A percentile compares a stretch with the other conserved stretches of the same genome.
Evolutionary conservation across 2,329 filamentous ascomycete genomes (phyloP).

Genomic region (Botrytis medusae): DNA sequence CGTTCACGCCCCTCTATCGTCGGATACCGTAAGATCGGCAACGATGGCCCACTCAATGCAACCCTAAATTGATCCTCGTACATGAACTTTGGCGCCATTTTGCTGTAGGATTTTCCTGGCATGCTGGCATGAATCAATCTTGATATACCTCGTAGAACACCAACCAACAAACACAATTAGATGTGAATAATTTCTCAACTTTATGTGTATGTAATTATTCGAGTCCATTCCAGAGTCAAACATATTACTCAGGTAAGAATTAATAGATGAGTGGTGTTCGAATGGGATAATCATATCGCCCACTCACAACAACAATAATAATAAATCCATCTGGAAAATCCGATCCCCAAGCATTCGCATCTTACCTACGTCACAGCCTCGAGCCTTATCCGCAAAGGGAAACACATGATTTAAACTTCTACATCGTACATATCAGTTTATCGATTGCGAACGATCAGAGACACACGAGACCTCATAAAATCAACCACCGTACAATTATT

Average conservation of each 20-base stretch:
- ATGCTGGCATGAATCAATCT: not conserved
- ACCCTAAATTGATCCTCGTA: conserved; percentile 11
- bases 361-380: conserved; percentile 5
- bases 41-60: not conserved
- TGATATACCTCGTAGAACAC: not conserved
- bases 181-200: not conserved
- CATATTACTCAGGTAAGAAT: not conserved
- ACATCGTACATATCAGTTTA: conserved; percentile 3
- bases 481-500: not conserved
- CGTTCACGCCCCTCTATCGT: not conserved
- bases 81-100: not conserved
- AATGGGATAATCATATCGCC: not conserved
- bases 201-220: not conserved
- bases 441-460: conserved; percentile 3
- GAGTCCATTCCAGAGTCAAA: not conserved
- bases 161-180: not conserved
- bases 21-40: conserved; percentile 1
- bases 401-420: conserved; percentile 13
- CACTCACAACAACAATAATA: not conserved
- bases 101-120: not conserved
- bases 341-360: not conserved
- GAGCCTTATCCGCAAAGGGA: conserved; percentile 6
- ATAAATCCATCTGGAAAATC: not conserved
- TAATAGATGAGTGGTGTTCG: not conserved
- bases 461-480: conserved; percentile 8